Evolutionary conservation across 805 yeast species (phyloP).

Genomic region (Starmerella etchellsii): DNA sequence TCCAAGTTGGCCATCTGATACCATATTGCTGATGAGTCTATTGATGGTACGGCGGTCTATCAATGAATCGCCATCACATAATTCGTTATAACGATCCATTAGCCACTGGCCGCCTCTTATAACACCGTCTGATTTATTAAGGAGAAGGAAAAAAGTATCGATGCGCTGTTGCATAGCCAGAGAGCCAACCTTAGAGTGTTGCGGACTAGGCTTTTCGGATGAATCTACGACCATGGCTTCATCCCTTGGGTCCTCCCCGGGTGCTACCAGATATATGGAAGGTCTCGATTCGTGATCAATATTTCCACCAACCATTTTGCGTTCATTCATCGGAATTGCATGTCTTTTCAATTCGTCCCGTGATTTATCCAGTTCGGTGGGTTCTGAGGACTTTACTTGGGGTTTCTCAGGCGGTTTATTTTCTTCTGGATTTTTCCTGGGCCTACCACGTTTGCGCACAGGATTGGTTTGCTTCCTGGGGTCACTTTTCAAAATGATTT

Average conservation of each 20-base stretch:
- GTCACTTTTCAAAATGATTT: constrained; percentile 6
- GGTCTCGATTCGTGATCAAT: too few relatives aligned
- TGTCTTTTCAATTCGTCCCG: background rate
- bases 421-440: constrained; percentile 18
- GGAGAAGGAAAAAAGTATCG: constrained; percentile 32
- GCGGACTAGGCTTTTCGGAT: background rate
- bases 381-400: too few relatives aligned
- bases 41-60: constrained; percentile 45
- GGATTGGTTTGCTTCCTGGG: background rate
- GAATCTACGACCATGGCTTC: too few relatives aligned
- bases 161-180: constrained; percentile 29
- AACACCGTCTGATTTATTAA: constrained; percentile 37
- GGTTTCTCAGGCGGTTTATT: too few relatives aligned
- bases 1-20: constrained; percentile 26
- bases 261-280: too few relatives aligned
- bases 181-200: background rate
- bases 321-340: background rate
- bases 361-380: background rate
- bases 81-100: constrained; percentile 31
- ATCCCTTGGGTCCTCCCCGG: too few relatives aligned
- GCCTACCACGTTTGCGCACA: constrained; percentile 16
- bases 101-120: constrained; percentile 33
- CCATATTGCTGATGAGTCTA: constrained; percentile 33
- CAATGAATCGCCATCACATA: constrained; percentile 26
- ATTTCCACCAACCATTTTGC: too few relatives aligned